A percentile compares a stretch with the other conserved stretches of the same genome.
Conservation (phyloP, 129 eudicot species). For the Artemisia tridentata region DNA sequence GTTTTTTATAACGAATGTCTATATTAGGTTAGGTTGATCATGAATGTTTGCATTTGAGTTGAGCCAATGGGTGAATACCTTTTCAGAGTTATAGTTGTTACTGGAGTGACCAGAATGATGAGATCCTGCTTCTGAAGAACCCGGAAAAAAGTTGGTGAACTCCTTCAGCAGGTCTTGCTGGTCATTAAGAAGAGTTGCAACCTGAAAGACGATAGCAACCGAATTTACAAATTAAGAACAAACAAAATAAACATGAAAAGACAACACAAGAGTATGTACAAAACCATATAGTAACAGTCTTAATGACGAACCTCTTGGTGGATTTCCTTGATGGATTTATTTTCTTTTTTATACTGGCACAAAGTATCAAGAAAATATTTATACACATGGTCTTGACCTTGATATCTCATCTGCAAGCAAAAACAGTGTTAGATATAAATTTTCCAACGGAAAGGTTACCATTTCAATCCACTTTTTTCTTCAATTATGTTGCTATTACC, state of each 20-base stretch:
- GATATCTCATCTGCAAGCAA: slow-evolving; percentile 72
- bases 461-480: not conserved
- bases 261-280: not conserved
- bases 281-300: not conserved
- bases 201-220: slow-evolving; percentile 48
- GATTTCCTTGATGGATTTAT: slow-evolving; percentile 62
- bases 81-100: slow-evolving; percentile 46
- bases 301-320: slow-evolving; percentile 61
- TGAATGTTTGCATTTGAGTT: slow-evolving; percentile 12
- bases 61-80: slow-evolving; percentile 33
- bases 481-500: slow-evolving; percentile 45
- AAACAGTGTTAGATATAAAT: slow-evolving; percentile 18
- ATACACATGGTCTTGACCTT: slow-evolving; percentile 87
- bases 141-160: slow-evolving; percentile 77
- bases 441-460: slow-evolving; percentile 7
- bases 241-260: slow-evolving; percentile 4
- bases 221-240: slow-evolving; percentile 9
- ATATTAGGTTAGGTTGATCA: slow-evolving; percentile 24
- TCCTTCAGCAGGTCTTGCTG: slow-evolving; percentile 79
- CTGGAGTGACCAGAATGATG: slow-evolving; percentile 43
- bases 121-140: slow-evolving; percentile 47
- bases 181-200: slow-evolving; percentile 70
- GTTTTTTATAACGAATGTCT: slow-evolving; percentile 1
- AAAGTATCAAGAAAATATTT: slow-evolving; percentile 80
- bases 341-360: slow-evolving; percentile 67